phyloP scores from a whole-genome alignment of 2,329 filamentous ascomycete species.

The Colletotrichum filicis region DNA sequence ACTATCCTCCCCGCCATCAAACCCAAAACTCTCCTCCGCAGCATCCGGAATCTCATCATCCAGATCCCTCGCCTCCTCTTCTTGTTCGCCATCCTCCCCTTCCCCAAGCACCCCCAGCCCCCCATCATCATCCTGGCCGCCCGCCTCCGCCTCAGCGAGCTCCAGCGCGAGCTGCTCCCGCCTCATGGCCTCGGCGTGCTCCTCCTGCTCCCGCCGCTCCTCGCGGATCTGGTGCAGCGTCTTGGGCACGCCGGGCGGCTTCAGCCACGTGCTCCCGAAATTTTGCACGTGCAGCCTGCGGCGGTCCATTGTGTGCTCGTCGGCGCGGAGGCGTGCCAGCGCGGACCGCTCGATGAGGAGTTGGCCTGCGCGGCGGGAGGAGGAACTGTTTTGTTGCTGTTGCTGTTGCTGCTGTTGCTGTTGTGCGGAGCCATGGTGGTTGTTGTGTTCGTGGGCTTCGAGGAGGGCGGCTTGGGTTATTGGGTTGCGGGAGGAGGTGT shows the following conservation, averaged over 20 bases:
- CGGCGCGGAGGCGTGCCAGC: slow-evolving; percentile 76
- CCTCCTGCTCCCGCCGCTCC: slow-evolving; percentile 87
- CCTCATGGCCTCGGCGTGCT: slow-evolving; percentile 80
- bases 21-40: slow-evolving; percentile 62
- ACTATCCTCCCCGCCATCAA: slow-evolving; percentile 44
- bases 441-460: slow-evolving; percentile 45
- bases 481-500: slow-evolving; percentile 70
- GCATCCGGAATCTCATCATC: slow-evolving; percentile 81
- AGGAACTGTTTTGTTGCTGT: slow-evolving; percentile 37
- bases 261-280: slow-evolving; percentile 91
- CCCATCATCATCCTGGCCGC: slow-evolving; percentile 46
- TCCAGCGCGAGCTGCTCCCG: slow-evolving; percentile 79
- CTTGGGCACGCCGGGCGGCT: slow-evolving; percentile 87
- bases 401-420: slow-evolving; percentile 40
- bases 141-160: slow-evolving; percentile 73
- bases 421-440: slow-evolving; percentile 39
- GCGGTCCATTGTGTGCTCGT: slow-evolving; percentile 81
- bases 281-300: slow-evolving; percentile 86
- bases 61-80: slow-evolving; percentile 64
- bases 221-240: slow-evolving; percentile 91
- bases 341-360: slow-evolving; percentile 66
- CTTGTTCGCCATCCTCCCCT: slow-evolving; percentile 62
- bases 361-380: slow-evolving; percentile 48
- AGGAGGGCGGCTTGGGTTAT: slow-evolving; percentile 47
- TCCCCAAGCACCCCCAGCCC: slow-evolving; percentile 56